These are phyloP conservation scores for Histomonas meleagridis DNA, from an alignment of 208 protist genomes.

Conservation along the genomic window DNA sequence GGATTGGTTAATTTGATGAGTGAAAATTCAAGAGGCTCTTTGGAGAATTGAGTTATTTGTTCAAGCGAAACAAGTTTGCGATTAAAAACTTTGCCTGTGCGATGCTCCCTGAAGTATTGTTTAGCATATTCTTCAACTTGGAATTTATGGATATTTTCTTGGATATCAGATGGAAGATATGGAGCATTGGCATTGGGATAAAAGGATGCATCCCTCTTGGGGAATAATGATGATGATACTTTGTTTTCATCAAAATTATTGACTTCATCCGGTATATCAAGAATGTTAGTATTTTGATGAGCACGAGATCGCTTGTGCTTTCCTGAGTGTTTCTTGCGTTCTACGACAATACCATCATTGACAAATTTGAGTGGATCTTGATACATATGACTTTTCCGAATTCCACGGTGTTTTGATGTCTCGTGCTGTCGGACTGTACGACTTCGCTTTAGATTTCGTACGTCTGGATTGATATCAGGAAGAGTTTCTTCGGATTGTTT, in stretches of 20 bases:
- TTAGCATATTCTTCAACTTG: background rate
- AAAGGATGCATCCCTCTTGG: background rate
- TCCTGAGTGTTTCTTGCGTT: no score
- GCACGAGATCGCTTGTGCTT: no score
- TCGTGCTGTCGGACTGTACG: no score
- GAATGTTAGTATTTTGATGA: no score
- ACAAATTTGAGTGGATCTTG: no score
- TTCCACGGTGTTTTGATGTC: no score
- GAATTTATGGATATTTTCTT: constrained; percentile 4
- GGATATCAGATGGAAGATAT: background rate
- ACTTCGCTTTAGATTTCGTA: no score
- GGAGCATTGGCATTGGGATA: background rate
- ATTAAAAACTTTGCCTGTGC: background rate
- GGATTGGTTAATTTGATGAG: background rate
- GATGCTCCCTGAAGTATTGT: background rate
- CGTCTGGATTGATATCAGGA: no score
- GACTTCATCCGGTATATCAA: background rate
- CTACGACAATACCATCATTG: no score
- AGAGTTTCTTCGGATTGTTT: no score
- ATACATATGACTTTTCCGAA: no score
- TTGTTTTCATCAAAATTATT: background rate
- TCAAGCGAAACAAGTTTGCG: background rate
- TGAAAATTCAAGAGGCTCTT: background rate
- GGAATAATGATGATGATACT: background rate
- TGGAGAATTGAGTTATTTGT: background rate